Base-by-base conservation (phyloP, 2,329 filamentous ascomycete species). In the Neopestalotiopsis clavispora region DNA sequence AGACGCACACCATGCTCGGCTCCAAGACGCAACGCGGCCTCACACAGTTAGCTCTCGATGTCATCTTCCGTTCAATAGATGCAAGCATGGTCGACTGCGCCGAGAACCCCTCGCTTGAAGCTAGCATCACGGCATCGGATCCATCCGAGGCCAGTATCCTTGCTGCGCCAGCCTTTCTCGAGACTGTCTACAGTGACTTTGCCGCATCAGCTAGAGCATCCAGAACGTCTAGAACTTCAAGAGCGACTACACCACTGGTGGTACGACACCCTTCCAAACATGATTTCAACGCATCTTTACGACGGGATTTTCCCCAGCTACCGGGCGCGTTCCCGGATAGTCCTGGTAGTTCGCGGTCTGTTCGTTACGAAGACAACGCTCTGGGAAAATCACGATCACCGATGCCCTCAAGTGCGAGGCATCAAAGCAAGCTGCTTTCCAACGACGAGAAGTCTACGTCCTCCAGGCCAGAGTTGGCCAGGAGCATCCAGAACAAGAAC, bases 1-100 rank as follows among this genome's bases (percentile, higher is more conserved):
- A 98, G 95, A 97, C 94, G 71, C 95, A 99, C 79, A 99, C 96
- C 0, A 97, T 98, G 70, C 88, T 99, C 17, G 96, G 96, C 67
- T 97, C 94, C 13, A 92, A 91, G 73, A 89, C 88, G 28, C 93
- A 98, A 80, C 91, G 95, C 72, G 96, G 96, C 71, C 84, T 99
- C 67, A 97, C 94, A 0, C 96, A 99, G 79, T 91, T 99, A 76
- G 89, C 94, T 0, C 90, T 99, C 67, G 95, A 98, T 76, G 88
- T 97, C 56, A 86, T 98, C 64, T 99, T 97, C 82, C 90, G 91
- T 71, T 95, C 93, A 59, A 89, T 97, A 65, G 90, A 89, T 69
- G 83, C 88, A 20, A 92, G 91, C 69, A 89, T 97, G 67, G 89
- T 92, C 72, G 89, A 93, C 65, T 82, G 86, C 30, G 83, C 83